Evolutionary conservation across 1,284 basidiomycete species (phyloP).

Genomic region (Mrakiaceae sp.): DNA sequence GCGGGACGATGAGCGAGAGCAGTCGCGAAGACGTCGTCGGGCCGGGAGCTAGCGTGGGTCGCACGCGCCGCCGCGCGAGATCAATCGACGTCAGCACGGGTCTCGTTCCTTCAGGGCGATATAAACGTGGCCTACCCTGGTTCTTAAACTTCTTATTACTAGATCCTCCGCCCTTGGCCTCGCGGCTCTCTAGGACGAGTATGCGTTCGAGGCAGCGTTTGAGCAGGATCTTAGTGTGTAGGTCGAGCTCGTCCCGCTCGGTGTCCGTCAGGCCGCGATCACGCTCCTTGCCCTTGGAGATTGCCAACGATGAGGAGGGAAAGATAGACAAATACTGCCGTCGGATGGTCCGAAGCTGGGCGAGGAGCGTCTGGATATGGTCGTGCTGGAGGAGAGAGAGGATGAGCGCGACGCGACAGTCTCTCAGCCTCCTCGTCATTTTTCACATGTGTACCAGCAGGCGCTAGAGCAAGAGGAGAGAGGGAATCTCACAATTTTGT

Average conservation of each 20-base stretch:
- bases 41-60: neutral
- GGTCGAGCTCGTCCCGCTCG: constrained; percentile 47
- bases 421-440: neutral
- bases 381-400: constrained; percentile 3
- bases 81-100: too few relatives aligned
- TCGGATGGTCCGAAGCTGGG: constrained; percentile 28
- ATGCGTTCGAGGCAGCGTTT: constrained; percentile 35
- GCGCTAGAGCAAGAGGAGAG: neutral
- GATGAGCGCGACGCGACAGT: neutral
- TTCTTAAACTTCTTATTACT: neutral
- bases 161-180: constrained; percentile 2
- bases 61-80: neutral
- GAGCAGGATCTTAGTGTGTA: constrained; percentile 42
- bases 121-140: neutral
- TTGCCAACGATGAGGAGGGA: constrained; percentile 18
- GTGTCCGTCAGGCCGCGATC: constrained; percentile 37
- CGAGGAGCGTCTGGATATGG: constrained; percentile 14
- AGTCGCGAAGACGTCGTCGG: constrained; percentile 19
- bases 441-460: too few relatives aligned
- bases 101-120: neutral
- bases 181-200: constrained; percentile 21
- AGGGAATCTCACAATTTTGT: constrained; percentile 9
- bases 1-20: constrained; percentile 29
- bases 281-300: constrained; percentile 16
- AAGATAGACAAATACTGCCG: constrained; percentile 32